A percentile compares a stretch with the other conserved stretches of the same genome.
These are phyloP conservation scores for Neonectria faginata DNA, from an alignment of 2,329 filamentous ascomycete species.

Conservation along the genomic window DNA sequence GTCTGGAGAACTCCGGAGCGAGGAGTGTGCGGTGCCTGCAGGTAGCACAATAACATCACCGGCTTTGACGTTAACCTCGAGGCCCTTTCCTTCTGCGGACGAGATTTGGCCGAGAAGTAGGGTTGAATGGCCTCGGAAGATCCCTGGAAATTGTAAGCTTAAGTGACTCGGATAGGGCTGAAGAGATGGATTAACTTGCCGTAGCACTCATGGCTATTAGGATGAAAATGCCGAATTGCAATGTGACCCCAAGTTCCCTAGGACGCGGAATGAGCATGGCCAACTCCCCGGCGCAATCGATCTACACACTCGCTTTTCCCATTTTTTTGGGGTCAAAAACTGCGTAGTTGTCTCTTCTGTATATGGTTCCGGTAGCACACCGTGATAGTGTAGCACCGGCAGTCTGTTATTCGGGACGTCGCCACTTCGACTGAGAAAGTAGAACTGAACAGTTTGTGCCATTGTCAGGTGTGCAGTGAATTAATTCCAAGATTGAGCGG, in stretches of 20 bases:
- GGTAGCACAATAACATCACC: constrained; percentile 41
- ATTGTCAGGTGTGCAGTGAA: no score
- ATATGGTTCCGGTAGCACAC: constrained; percentile 28
- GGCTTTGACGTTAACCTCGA: constrained; percentile 30
- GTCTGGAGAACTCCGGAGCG: constrained; percentile 32
- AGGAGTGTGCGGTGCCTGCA: constrained; percentile 38
- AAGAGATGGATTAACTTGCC: constrained; percentile 20
- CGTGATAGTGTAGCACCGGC: constrained; percentile 39
- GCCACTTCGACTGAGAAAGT: no score
- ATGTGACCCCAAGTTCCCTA: constrained; percentile 41
- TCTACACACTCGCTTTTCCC: constrained; percentile 37
- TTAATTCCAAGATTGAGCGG: no score
- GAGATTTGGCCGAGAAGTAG: constrained; percentile 36
- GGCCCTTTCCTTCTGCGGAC: constrained; percentile 26
- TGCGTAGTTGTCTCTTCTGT: constrained; percentile 31
- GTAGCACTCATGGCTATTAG: constrained; percentile 43
- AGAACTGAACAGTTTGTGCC: no score
- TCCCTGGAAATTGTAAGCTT: constrained; percentile 18
- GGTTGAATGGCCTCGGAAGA: constrained; percentile 39
- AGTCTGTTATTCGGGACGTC: constrained; percentile 22
- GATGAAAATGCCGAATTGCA: constrained; percentile 41
- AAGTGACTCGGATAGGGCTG: neutral
- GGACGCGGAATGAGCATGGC: neutral
- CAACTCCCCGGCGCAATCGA: neutral
- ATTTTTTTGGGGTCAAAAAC: constrained; percentile 36